Base-by-base conservation (phyloP, 2,329 filamentous ascomycete species). In the Fusarium albidum region DNA sequence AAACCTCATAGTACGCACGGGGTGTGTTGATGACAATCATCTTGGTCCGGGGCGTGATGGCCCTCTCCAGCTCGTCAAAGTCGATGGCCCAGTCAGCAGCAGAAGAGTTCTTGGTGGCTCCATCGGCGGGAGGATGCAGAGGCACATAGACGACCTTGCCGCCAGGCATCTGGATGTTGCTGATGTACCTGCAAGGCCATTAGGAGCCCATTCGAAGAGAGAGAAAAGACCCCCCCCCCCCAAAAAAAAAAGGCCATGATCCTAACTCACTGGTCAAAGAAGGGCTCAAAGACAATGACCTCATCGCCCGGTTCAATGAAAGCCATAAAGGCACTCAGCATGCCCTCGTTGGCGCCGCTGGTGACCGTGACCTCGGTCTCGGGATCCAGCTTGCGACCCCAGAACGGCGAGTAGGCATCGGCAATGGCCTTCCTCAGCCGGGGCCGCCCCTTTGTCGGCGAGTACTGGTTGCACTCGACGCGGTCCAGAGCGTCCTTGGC, bases 401-500 rank as follows among this genome's bases (percentile, higher is more conserved):
- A 98, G 73, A 89, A 88, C 1, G 92, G 91, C 12, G 92, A 90
- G 77, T 99, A 99, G 17, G 95, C 90, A 67, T 96, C 87, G 3
- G 95, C 91, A 68, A 99, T 88, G 44, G 95, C 95, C 79, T 98
- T 91, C 82, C 89, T 94, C 69, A 99, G 82, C 49, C 94, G 85
- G 34, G 95, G 94, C 7, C 94, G 87, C 55, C 95, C 95, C 81
- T 92, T 95, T 15, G 95, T 97, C 3, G 93, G 95, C 17, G 92
- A 94, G 81, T 99, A 99, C 80, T 99, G 95, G 75, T 99, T 99
- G 82, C 94, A 97, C 64, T 98, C 95, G 17, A 99, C 94, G 44
- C 86, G 84, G 69, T 96, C 89, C 44, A 99, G 83, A 32, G 94
- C 93, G 32, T 88, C 80, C 75, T 96, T 98, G 44, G 95, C 95